phyloP scores from a whole-genome alignment of 2,329 filamentous ascomycete genomes.

The Rutstroemia sp. region DNA sequence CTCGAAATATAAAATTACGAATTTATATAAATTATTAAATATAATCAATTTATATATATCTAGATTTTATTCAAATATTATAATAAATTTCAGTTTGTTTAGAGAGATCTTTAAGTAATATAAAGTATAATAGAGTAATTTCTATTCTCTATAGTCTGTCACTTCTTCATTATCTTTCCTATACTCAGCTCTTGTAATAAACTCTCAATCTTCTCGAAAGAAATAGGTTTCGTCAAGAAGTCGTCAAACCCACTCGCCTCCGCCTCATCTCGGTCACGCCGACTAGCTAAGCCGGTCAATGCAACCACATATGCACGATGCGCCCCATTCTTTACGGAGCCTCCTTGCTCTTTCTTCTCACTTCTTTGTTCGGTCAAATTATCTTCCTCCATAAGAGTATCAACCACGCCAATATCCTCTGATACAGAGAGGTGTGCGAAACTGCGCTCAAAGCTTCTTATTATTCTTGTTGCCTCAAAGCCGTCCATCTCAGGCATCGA shows the following conservation, averaged over 20 bases:
- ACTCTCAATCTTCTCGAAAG: slow-evolving; percentile 17
- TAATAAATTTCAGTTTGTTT: too few species aligned
- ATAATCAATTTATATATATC: too few species aligned
- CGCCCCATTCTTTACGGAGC: neutral
- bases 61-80: too few species aligned
- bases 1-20: too few species aligned
- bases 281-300: slow-evolving; percentile 42
- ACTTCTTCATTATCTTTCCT: slow-evolving; percentile 1
- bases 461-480: slow-evolving; percentile 38
- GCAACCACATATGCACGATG: slow-evolving; percentile 39
- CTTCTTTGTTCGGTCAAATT: neutral
- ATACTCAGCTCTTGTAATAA: slow-evolving; percentile 15
- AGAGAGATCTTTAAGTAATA: too few species aligned
- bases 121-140: too few species aligned
- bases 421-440: too few species aligned
- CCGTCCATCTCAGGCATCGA: slow-evolving; percentile 49
- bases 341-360: neutral
- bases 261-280: slow-evolving; percentile 40
- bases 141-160: too few species aligned
- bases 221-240: slow-evolving; percentile 45
- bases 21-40: too few species aligned
- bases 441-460: slow-evolving; percentile 28
- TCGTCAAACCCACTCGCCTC: slow-evolving; percentile 45
- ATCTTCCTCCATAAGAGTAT: too few species aligned
- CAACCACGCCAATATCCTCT: too few species aligned